Evolutionary conservation across 2,329 filamentous ascomycete genomes (phyloP).

Genomic region (Teratosphaeria nubilosa): DNA sequence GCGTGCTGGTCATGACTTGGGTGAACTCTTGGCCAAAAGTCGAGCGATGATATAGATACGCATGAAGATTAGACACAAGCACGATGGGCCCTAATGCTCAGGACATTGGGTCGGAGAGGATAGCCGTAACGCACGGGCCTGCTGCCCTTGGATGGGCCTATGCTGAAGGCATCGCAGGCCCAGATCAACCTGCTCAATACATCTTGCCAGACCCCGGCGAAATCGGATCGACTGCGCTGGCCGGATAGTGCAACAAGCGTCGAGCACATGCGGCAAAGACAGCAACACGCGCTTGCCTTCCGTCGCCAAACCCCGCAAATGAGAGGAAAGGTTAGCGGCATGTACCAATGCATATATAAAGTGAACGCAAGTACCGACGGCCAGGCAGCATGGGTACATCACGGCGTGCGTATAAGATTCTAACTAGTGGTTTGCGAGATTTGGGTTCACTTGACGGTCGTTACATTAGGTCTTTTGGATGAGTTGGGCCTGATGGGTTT

Average conservation of each 20-base stretch:
- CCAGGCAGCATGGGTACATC: not conserved
- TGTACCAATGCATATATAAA: not conserved
- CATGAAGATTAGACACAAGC: not conserved
- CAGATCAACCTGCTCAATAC: not conserved
- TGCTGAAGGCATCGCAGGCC: not conserved
- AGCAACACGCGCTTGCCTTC: not conserved
- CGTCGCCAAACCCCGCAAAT: not conserved
- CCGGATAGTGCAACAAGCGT: not conserved
- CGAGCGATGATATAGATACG: conserved; percentile 26
- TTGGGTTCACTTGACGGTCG: not conserved
- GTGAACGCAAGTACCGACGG: not conserved
- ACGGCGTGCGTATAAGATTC: not conserved
- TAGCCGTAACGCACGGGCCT: too few species aligned
- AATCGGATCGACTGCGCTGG: not conserved
- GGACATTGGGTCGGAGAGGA: not conserved
- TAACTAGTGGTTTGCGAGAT: not conserved
- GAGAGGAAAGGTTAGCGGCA: not conserved
- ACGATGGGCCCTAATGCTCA: not conserved
- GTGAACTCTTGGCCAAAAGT: conserved; percentile 34
- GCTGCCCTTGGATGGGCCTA: not conserved
- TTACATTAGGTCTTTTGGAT: not conserved
- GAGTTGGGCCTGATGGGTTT: not conserved
- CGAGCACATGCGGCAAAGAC: not conserved
- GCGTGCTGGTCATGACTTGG: conserved; percentile 22
- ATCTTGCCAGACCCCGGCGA: not conserved